phyloP scores from a whole-genome alignment of 805 yeast genomes.

The Blastobotrys robertii region DNA sequence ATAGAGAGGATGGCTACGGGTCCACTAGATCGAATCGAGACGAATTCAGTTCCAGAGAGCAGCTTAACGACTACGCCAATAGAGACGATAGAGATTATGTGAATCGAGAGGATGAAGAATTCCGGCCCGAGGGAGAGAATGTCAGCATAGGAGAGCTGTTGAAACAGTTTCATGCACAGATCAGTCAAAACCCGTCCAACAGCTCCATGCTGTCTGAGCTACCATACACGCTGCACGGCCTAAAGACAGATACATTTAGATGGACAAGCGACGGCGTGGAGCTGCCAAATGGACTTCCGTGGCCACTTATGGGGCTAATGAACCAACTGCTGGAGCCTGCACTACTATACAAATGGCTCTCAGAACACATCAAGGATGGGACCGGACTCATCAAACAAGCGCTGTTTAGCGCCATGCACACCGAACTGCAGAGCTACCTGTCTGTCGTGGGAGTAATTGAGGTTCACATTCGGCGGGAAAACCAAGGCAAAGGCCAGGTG shows the following conservation, averaged over 20 bases:
- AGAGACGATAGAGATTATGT: background rate
- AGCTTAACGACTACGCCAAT: background rate
- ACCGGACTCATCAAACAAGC: conserved; percentile 50
- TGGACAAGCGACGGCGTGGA: conserved; percentile 14
- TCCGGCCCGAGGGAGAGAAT: background rate
- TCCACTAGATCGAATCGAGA: background rate
- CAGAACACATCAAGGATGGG: conserved; percentile 18
- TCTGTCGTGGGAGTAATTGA: conserved; percentile 36
- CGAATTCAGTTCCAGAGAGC: background rate
- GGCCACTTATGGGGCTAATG: conserved; percentile 47
- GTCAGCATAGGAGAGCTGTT: conserved; percentile 5
- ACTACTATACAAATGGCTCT: conserved; percentile 45
- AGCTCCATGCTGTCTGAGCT: conserved; percentile 16
- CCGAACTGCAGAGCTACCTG: conserved; percentile 35
- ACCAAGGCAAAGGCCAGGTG: conserved; percentile 18
- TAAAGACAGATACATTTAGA: conserved; percentile 12
- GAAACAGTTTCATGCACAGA: conserved; percentile 6
- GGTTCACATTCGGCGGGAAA: conserved; percentile 26
- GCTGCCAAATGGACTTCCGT: conserved; percentile 31
- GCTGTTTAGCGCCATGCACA: conserved; percentile 38
- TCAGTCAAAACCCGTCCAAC: conserved; percentile 10
- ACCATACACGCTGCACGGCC: conserved; percentile 27
- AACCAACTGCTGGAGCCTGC: conserved; percentile 62
- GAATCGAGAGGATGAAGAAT: background rate
- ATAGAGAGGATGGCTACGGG: too few relatives aligned